Base-by-base conservation (phyloP, 768 basidiomycete species). In the Kwoniella sp. region DNA sequence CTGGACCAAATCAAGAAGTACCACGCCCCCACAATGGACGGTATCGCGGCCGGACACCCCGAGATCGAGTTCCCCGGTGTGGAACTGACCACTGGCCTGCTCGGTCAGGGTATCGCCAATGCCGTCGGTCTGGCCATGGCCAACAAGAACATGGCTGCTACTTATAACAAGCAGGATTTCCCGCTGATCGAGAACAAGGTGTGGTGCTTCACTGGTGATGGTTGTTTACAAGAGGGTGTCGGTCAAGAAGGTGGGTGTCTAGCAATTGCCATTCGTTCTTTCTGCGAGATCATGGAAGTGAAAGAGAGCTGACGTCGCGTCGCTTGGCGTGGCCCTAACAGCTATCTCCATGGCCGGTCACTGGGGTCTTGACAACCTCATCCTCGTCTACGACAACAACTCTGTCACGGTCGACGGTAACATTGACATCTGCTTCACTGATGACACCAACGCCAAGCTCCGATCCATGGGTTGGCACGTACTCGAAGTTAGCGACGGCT, bases 331-430 rank as follows among this genome's bases (percentile, higher is more conserved):
- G 9, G 15, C 41, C 41, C 8, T 17, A 3, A 3, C 41, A 77
- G 76, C 78, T 7, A 69, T 77, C 57, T 77, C 76, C 5, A 61
- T 79, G 31, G 78, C 78, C 31, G 78, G 78, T 25, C 78, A 79
- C 62, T 66, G 68, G 57, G 78, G 74, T 20, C 67, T 79, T 15
- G 78, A 79, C 69, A 78, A 78, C 57, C 65, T 79, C 7, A 75
- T 79, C 57, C 67, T 79, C n/a, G 70, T 79, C 26, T 79, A 79
- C 60, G 78, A 79, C 66, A 75, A 76, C 62, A 79, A 79, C 65
- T 47, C 50, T 2, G 68, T 79, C 60, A 79, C 78, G 0, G 78
- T 79, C 15, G 78, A 79, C 62, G 78, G 78, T 13, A 62, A 59
- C 57, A 79, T 79, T 52, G 78, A 76, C 58, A 56, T 50, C 31